Conservation (phyloP, 2,329 filamentous ascomycete species). For the Magnaporthiopsis rhizophila region DNA sequence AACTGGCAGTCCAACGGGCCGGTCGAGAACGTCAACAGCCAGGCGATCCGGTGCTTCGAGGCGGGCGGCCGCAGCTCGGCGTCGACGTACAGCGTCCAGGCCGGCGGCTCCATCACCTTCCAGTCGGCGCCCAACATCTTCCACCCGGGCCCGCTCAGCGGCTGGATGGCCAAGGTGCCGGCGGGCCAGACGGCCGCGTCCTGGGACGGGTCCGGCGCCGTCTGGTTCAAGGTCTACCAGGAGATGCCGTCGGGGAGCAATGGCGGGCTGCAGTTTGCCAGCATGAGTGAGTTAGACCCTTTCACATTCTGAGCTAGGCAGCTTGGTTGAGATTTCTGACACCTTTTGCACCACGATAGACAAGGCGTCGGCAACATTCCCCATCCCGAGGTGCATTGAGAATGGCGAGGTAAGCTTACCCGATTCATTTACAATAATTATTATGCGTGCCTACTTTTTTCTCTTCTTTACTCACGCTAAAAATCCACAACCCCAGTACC, state of each 20-base stretch:
- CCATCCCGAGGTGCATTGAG: slow-evolving; percentile 11
- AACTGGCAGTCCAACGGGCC: slow-evolving; percentile 42
- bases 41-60: slow-evolving; percentile 43
- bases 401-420: slow-evolving; percentile 5
- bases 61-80: slow-evolving; percentile 30
- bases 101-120: slow-evolving; percentile 35
- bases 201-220: slow-evolving; percentile 29
- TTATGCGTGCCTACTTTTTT: too few relatives aligned
- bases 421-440: too few relatives aligned
- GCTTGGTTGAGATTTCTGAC: too few relatives aligned
- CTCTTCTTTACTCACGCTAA: too few relatives aligned
- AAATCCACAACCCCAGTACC: slow-evolving; percentile 1
- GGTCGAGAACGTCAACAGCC: slow-evolving; percentile 37
- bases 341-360: slow-evolving; percentile 1
- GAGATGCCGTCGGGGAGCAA: slow-evolving; percentile 15
- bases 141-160: slow-evolving; percentile 30
- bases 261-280: slow-evolving; percentile 4
- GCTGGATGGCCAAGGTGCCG: slow-evolving; percentile 33
- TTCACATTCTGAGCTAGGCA: too few relatives aligned
- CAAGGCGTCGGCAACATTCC: slow-evolving; percentile 10
- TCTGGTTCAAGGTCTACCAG: slow-evolving; percentile 36
- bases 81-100: slow-evolving; percentile 32
- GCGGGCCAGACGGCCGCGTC: slow-evolving; percentile 25
- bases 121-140: slow-evolving; percentile 28
- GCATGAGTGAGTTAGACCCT: not conserved